Base-by-base conservation (phyloP, 345 rosid species). In the Rhodomyrtus tomentosa region DNA sequence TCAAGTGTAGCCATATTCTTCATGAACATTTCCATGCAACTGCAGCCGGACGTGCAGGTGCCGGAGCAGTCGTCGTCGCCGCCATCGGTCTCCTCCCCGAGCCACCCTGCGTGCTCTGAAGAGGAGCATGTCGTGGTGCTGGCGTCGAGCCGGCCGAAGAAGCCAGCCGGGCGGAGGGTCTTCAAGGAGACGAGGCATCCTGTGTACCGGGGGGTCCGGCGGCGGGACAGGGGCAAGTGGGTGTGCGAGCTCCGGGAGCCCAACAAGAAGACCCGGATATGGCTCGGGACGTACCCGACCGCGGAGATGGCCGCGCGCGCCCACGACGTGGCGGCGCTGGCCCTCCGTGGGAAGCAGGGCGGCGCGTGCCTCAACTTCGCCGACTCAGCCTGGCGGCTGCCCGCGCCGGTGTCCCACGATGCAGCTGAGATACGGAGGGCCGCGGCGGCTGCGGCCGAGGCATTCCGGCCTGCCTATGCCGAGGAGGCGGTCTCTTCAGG, bases 151-250 rank as follows among this genome's bases (percentile, higher is more conserved):
- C 5, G n/a, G 40, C 59, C 83, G 32, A 82, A 76, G 85, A 91
- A 90, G 87, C 55, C 92, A 82, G 90, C 93, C 0, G 91, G 93
- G 7, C 62, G 95, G 86, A 90, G 84, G 86, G 91, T 91, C 88
- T 92, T 91, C 68, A 89, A 82, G 82, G 95, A 92, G 90, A 91
- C 93, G 5, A 88, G 95, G 5, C 95, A 92, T 83, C 93, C 95
- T 0, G 84, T 91, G 0, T 92, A 90, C 87, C 89, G 81, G 15
- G 95, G 95, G 3, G 92, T 92, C 5, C 84, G 95, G 82, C 81
- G 83, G 51, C 85, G 91, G 84, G 89, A 91, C 40, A 88, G 87
- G 40, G 49, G 51, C 14, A 91, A 91, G 87, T 90, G 92, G 95
- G 95, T 92, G 24, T 87, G 90, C 49, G 92, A 92, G 88, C 82